Percentiles rank a stretch among this genome's conserved stretches.
Conservation (phyloP, 2,329 filamentous ascomycete species). For the Chrysoporthe puriensis region DNA sequence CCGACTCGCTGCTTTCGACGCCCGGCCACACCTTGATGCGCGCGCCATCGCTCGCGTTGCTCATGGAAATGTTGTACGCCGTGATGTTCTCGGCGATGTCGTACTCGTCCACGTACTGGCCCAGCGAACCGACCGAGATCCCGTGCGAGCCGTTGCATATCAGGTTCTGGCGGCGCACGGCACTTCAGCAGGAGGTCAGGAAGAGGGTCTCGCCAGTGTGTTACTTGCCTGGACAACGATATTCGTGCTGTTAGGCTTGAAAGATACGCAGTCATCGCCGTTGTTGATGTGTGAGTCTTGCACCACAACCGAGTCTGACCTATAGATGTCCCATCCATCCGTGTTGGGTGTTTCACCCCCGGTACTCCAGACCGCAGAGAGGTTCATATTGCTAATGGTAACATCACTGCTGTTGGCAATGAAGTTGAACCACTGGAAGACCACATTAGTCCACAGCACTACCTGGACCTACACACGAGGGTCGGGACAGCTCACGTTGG, state of each 20-base stretch:
- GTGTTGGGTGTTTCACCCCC: constrained; percentile 56
- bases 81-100: constrained; percentile 64
- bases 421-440: constrained; percentile 52
- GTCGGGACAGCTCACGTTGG: constrained; percentile 41
- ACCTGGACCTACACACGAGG: neutral
- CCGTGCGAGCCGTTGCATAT: constrained; percentile 66
- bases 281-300: constrained; percentile 60
- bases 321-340: constrained; percentile 44
- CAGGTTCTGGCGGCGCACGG: constrained; percentile 53
- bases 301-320: constrained; percentile 56
- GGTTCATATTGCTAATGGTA: constrained; percentile 56
- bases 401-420: constrained; percentile 58
- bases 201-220: constrained; percentile 46
- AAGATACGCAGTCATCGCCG: constrained; percentile 65
- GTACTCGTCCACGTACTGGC: constrained; percentile 59
- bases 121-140: constrained; percentile 63
- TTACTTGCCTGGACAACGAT: constrained; percentile 56
- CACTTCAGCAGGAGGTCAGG: neutral
- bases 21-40: constrained; percentile 64
- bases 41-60: constrained; percentile 57
- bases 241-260: constrained; percentile 66
- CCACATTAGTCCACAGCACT: neutral
- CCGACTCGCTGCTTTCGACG: constrained; percentile 25
- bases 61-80: constrained; percentile 52
- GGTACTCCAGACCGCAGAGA: constrained; percentile 43